Evolutionary conservation across 768 basidiomycete species (phyloP), one percentile per base, ranked within the genome.

Genomic region (Leucosporidium scottii): DNA sequence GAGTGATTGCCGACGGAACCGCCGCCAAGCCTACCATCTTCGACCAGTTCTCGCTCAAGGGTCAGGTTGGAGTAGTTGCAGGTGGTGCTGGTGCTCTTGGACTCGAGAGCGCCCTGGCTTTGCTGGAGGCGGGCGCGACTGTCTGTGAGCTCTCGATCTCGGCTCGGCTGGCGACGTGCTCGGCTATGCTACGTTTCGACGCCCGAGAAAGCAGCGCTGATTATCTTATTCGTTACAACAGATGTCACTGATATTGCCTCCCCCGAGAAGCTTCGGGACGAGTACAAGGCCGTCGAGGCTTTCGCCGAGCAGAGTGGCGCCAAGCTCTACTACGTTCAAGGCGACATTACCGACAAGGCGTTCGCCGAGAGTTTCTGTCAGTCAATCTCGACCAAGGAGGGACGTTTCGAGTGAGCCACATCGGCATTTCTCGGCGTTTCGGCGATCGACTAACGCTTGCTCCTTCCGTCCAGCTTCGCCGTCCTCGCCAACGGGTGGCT

Each of bases 31-130:
- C 34, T 5, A 20, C 49, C 49, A 18, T 50, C 17, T 50, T 50
- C 49, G 49, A 50, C 49, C 49, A 50, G 49, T 50, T 50, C 49
- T 50, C 49, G 49, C 49, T 50, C 49, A 50, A 50, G n/a, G 49
- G 49, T n/a, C 18, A 50, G 49, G 49, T 50, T n/a, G 49, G 20
- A n/a, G 20, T 50, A 20, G 49, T 50, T 18, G 49, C 49, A 4
- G 49, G 49, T 7, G 49, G 49, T 50, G 49, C 49, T n/a, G 49
- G 49, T n/a, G 49, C 49, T 18, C 49, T 50, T n/a, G 49, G 49
- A 18, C 49, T 50, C 18, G 49, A 50, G n/a, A 50, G 49, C n/a
- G 49, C 49, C 17, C 6, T 50, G 49, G 49, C 49, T 50, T 50
- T 50, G 49, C 20, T 50, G 7, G 49, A 50, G 49, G 49, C 49